Conservation (phyloP, 345 rosid genomes). For the Angophora floribunda region DNA sequence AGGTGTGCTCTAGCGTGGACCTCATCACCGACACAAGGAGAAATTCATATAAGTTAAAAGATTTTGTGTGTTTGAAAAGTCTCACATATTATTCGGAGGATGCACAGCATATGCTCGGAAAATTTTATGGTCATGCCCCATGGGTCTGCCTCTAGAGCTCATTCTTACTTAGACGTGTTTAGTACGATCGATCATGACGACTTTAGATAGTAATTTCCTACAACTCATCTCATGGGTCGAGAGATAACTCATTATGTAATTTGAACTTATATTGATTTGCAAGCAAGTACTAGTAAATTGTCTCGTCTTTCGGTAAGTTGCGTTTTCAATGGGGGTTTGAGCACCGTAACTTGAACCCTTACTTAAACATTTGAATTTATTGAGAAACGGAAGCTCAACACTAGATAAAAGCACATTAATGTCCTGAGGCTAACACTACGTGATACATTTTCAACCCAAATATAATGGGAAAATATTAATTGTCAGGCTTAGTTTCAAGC, state of each 20-base stretch:
- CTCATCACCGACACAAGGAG: not conserved
- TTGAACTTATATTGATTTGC: not conserved
- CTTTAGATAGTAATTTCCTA: not conserved
- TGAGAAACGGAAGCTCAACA: not conserved
- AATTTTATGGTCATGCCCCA: not conserved
- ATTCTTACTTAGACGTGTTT: not conserved
- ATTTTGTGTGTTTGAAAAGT: not conserved
- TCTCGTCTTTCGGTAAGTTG: not conserved
- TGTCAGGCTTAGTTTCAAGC: not conserved
- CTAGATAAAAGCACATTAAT: not conserved
- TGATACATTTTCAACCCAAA: not conserved
- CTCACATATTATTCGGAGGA: not conserved
- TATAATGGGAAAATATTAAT: not conserved
- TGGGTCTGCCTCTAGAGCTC: not conserved
- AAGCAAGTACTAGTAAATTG: not conserved
- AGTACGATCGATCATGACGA: not conserved
- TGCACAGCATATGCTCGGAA: not conserved
- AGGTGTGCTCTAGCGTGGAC: not conserved
- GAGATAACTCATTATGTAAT: not conserved
- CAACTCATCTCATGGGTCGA: not conserved
- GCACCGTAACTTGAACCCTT: not conserved
- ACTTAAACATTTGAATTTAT: not conserved
- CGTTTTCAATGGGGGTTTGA: not conserved
- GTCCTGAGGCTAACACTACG: not conserved
- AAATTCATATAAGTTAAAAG: not conserved